phyloP scores from a whole-genome alignment of 1,284 basidiomycete species.

The Rugosomyces carneus region DNA sequence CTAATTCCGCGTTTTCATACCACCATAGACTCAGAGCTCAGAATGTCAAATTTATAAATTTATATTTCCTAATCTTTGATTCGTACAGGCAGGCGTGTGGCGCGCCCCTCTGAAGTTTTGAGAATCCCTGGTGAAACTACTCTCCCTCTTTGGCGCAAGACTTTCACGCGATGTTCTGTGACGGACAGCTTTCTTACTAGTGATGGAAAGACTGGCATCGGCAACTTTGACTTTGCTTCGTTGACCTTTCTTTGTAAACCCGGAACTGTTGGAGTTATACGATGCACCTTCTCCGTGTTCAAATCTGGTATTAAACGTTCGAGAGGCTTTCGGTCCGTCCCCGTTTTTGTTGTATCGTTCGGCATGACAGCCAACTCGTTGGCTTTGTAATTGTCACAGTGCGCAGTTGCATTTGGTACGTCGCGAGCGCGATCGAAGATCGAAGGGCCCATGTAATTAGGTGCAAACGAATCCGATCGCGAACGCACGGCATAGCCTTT shows the following conservation, averaged over 20 bases:
- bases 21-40: slow-evolving; percentile 2
- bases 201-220: slow-evolving; percentile 15
- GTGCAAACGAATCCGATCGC: not conserved
- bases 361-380: slow-evolving; percentile 1
- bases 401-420: not conserved
- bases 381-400: not conserved
- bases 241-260: not conserved
- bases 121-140: slow-evolving; percentile 11
- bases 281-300: slow-evolving; percentile 4
- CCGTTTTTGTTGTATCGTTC: slow-evolving; percentile 4
- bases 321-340: slow-evolving; percentile 6
- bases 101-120: slow-evolving; percentile 7
- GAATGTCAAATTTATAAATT: not conserved
- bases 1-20: slow-evolving; percentile 1
- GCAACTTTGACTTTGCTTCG: slow-evolving; percentile 12
- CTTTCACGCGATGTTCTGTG: slow-evolving; percentile 3
- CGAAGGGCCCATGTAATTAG: not conserved
- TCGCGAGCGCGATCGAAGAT: not conserved
- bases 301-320: slow-evolving; percentile 6
- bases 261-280: slow-evolving; percentile 1
- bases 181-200: slow-evolving; percentile 11
- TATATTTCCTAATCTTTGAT: not conserved
- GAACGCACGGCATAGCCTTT: not conserved
- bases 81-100: slow-evolving; percentile 14
- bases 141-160: too few relatives aligned